Conservation (phyloP, 768 basidiomycete species). For the Mycena rebaudengoi region DNA sequence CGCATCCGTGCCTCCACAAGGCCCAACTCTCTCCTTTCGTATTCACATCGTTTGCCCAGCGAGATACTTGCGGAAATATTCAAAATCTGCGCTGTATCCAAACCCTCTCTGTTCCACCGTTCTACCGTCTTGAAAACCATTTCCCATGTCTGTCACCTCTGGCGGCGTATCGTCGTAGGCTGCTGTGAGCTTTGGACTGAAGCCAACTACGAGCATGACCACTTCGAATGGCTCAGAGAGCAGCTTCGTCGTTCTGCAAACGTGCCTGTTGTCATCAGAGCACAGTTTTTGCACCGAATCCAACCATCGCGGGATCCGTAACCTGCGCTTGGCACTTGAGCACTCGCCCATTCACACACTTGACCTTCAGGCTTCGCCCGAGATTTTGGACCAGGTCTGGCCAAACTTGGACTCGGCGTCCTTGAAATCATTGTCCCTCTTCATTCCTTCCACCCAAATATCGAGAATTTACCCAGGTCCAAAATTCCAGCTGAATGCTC, state of each 20-base stretch:
- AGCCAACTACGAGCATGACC: conserved; percentile 2
- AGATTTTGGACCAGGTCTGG: conserved; percentile 5
- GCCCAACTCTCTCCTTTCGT: not conserved
- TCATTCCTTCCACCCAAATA: conserved; percentile 7
- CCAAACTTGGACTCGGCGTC: not conserved
- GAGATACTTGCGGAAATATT: conserved; percentile 10
- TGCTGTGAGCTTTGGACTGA: not conserved
- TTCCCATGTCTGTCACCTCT: conserved; percentile 6
- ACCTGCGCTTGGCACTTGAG: conserved; percentile 1
- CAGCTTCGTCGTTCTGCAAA: not conserved
- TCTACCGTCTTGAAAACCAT: not conserved
- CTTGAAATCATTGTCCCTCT: conserved; percentile 3
- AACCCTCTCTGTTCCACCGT: too few relatives aligned
- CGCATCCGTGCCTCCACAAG: not conserved
- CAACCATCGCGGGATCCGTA: conserved; percentile 4
- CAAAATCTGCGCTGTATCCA: not conserved
- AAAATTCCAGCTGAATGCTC: conserved; percentile 1
- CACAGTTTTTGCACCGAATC: conserved; percentile 2
- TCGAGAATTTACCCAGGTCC: conserved; percentile 1
- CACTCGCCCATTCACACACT: conserved; percentile 2
- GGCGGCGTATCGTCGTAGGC: not conserved
- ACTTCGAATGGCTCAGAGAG: conserved; percentile 4
- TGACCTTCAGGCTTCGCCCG: conserved; percentile 1
- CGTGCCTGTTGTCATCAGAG: not conserved
- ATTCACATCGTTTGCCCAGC: not conserved